Conservation (phyloP, 1,284 basidiomycete genomes). For the Austroboletus olivaceoglutinosus region DNA sequence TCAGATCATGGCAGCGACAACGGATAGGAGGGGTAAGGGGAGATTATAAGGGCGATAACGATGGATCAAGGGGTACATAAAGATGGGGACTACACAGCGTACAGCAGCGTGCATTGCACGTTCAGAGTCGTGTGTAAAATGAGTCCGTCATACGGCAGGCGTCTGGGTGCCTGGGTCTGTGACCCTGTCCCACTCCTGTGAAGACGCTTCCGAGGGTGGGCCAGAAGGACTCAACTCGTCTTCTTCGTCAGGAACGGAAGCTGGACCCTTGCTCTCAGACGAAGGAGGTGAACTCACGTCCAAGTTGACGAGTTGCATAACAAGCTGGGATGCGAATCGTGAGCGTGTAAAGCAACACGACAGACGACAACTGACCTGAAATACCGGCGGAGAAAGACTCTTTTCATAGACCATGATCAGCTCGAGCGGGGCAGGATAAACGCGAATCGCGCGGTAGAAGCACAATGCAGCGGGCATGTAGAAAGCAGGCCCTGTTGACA, state of each 20-base stretch:
- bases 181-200: slow-evolving; percentile 83
- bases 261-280: slow-evolving; percentile 34
- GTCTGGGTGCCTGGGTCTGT: slow-evolving; percentile 65
- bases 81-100: slow-evolving; percentile 32
- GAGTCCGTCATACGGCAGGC: slow-evolving; percentile 39
- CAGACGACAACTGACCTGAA: slow-evolving; percentile 54
- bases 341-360: neutral
- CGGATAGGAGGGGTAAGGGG: slow-evolving; percentile 18
- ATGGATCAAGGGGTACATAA: slow-evolving; percentile 24
- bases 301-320: slow-evolving; percentile 86
- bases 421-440: slow-evolving; percentile 92
- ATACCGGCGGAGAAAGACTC: slow-evolving; percentile 84
- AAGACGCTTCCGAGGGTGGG: slow-evolving; percentile 77
- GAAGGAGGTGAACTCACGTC: slow-evolving; percentile 76
- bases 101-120: slow-evolving; percentile 32
- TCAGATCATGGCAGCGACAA: slow-evolving; percentile 53
- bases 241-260: slow-evolving; percentile 40
- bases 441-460: slow-evolving; percentile 92
- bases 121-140: slow-evolving; percentile 30
- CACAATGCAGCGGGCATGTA: slow-evolving; percentile 81
- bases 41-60: slow-evolving; percentile 19
- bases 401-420: slow-evolving; percentile 92
- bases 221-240: slow-evolving; percentile 59
- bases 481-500: slow-evolving; percentile 65
- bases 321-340: slow-evolving; percentile 45